Percentiles rank a stretch among this genome's conserved stretches.
Conservation (phyloP, 257 asterid species). For the Fraxinus cuspidata region DNA sequence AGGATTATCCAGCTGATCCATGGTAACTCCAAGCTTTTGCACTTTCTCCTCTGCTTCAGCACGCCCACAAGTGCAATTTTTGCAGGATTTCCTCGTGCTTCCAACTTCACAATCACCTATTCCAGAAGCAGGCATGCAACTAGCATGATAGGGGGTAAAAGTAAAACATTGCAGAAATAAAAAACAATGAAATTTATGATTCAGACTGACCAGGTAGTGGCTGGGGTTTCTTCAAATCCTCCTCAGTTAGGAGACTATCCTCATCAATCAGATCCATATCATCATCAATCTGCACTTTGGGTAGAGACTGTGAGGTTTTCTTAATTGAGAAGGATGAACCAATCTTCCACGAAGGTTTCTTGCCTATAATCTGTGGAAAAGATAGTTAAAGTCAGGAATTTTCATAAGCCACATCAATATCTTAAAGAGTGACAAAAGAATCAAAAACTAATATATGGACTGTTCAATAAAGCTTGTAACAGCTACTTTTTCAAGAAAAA, state of each 20-base stretch:
- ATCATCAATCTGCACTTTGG: slow-evolving; percentile 71
- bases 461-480: background rate
- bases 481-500: background rate
- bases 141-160: background rate
- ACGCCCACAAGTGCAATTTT: slow-evolving; percentile 89
- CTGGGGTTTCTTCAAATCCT: slow-evolving; percentile 85
- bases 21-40: slow-evolving; percentile 67
- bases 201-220: slow-evolving; percentile 61
- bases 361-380: slow-evolving; percentile 55
- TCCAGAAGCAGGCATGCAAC: slow-evolving; percentile 20
- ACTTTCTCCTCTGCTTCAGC: slow-evolving; percentile 90
- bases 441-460: background rate
- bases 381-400: background rate
- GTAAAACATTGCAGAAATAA: slow-evolving; percentile 13
- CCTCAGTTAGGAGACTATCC: slow-evolving; percentile 93
- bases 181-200: slow-evolving; percentile 12
- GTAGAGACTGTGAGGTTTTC: slow-evolving; percentile 51
- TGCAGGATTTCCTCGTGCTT: slow-evolving; percentile 85
- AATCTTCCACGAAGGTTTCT: slow-evolving; percentile 88
- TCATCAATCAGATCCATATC: slow-evolving; percentile 90
- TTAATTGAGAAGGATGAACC: slow-evolving; percentile 88
- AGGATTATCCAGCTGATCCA: slow-evolving; percentile 81
- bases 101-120: slow-evolving; percentile 89
- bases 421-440: background rate
- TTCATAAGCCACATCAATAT: background rate